These are phyloP conservation scores for Sherardia arvensis DNA, from an alignment of 257 asterid species.

Conservation along the genomic window DNA sequence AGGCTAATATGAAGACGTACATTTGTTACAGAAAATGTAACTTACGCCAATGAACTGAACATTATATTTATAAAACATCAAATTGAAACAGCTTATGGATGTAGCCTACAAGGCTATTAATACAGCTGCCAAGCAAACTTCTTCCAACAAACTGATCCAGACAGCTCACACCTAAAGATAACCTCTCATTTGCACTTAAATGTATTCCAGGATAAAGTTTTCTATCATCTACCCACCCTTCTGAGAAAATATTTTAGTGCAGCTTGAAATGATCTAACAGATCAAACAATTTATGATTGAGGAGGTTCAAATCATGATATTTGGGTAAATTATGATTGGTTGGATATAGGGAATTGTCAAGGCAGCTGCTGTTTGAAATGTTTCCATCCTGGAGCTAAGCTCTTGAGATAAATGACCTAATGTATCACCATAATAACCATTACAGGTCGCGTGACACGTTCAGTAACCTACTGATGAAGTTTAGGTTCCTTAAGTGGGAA, in stretches of 20 bases:
- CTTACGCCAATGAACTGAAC: neutral
- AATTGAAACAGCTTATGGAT: neutral
- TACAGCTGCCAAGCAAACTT: neutral
- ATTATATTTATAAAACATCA: neutral
- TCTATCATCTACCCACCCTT: neutral
- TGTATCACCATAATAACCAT: neutral
- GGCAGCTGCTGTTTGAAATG: neutral
- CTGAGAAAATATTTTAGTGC: neutral
- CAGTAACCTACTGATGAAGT: neutral
- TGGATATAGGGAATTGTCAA: no score
- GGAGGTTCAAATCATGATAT: no score
- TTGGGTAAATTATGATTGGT: no score
- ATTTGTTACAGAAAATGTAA: neutral
- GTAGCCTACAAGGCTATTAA: neutral
- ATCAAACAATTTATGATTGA: no score
- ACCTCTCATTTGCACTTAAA: neutral
- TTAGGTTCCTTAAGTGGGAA: neutral
- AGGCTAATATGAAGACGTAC: neutral
- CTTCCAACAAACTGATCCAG: neutral
- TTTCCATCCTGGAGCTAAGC: neutral
- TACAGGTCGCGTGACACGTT: neutral
- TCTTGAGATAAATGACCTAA: neutral
- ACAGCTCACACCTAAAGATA: neutral
- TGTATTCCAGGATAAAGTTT: neutral
- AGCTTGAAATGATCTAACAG: neutral